Conservation (phyloP, 164 flowering plant species). For the Chimonanthus salicifolius region DNA sequence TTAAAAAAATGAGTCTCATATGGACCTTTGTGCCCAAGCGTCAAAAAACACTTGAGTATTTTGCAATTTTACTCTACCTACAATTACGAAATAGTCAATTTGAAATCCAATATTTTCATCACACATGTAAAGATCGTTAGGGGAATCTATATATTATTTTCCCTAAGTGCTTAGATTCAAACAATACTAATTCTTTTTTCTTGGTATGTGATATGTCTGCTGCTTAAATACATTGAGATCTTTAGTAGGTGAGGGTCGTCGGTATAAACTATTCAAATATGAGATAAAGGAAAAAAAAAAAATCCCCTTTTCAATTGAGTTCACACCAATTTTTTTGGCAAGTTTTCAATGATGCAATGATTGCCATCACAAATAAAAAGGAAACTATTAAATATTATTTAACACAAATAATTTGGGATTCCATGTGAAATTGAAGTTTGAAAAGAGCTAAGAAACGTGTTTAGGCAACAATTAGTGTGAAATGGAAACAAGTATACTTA, state of each 20-base stretch:
- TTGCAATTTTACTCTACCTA: no score
- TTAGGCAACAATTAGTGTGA: no score
- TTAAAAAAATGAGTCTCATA: no score
- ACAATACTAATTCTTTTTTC: not conserved
- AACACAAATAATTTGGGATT: not conserved
- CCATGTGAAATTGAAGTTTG: not conserved
- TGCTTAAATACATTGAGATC: conserved; percentile 1
- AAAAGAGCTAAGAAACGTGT: not conserved
- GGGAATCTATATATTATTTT: not conserved
- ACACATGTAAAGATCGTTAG: conserved; percentile 5
- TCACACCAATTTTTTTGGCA: conserved; percentile 8
- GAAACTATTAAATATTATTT: not conserved
- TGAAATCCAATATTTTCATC: not conserved
- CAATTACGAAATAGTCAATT: no score
- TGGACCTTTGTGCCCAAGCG: no score
- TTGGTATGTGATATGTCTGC: not conserved
- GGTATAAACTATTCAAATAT: not conserved
- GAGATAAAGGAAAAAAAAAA: not conserved
- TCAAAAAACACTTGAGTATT: no score
- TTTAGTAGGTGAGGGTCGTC: not conserved
- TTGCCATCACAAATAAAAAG: not conserved
- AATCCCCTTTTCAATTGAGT: not conserved
- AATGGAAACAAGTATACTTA: not conserved
- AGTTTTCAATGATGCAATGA: conserved; percentile 10
- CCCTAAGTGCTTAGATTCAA: not conserved